Conservation (phyloP, 176 grass and related monocot genomes). For the Aegilops bicornis region DNA sequence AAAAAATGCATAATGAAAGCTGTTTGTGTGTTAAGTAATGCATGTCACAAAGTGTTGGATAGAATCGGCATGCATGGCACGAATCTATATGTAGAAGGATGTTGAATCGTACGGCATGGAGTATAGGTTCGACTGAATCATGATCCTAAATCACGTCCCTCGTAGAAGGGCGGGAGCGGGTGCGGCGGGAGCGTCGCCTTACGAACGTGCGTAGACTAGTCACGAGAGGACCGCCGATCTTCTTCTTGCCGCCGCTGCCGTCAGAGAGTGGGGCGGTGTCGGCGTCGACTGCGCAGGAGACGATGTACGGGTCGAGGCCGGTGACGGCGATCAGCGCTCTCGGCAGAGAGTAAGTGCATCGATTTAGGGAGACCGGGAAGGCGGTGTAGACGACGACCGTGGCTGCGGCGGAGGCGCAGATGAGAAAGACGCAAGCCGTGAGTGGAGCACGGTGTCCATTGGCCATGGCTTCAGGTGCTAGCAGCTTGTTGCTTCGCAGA, state of each 20-base stretch:
- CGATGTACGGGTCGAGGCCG: constrained; percentile 21
- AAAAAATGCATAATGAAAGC: no score
- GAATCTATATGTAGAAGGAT: no score
- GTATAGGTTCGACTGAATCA: no score
- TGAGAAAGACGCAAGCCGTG: neutral
- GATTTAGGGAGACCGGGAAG: neutral
- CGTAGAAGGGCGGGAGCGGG: constrained; percentile 18
- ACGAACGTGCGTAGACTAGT: constrained; percentile 13
- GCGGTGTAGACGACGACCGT: neutral
- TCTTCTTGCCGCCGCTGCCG: neutral
- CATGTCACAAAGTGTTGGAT: no score
- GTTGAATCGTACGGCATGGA: no score
- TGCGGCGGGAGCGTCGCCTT: neutral
- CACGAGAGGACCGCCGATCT: neutral
- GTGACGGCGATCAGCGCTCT: constrained; percentile 20
- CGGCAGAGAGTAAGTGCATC: constrained; percentile 4
- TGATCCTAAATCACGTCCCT: no score
- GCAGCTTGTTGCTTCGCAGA: neutral
- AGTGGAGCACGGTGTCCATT: neutral
- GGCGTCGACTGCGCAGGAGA: neutral
- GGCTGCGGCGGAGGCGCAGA: neutral
- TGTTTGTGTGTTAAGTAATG: no score
- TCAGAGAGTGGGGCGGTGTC: neutral
- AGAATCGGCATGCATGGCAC: no score
- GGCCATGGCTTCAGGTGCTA: constrained; percentile 7